phyloP scores from a whole-genome alignment of 345 rosid species.

The Mallotus nudiflorus region DNA sequence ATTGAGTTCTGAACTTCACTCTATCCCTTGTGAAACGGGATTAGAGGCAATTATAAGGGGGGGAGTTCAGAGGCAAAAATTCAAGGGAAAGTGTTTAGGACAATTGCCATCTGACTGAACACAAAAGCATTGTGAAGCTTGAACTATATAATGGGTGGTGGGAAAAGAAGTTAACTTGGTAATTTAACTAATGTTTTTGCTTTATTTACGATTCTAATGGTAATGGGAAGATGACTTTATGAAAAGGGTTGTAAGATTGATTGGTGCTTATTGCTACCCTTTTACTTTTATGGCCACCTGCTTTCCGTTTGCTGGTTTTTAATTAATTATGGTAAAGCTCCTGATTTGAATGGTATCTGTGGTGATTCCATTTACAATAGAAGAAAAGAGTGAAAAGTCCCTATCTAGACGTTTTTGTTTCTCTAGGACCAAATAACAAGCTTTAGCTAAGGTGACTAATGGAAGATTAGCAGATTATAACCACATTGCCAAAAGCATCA shows the following conservation, averaged over 20 bases:
- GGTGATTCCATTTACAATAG: not conserved
- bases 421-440: not conserved
- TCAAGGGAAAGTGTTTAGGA: not conserved
- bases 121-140: conserved; percentile 16
- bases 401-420: not conserved
- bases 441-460: not conserved
- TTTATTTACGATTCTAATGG: too few species aligned
- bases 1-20: not conserved
- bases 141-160: conserved; percentile 30
- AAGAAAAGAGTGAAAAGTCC: not conserved
- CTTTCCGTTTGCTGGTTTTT: conserved; percentile 11
- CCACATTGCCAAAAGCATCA: not conserved
- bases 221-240: conserved; percentile 19
- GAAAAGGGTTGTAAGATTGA: conserved; percentile 31
- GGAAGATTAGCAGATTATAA: too few species aligned
- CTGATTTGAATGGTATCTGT: not conserved
- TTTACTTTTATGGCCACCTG: conserved; percentile 8
- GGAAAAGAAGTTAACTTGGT: conserved; percentile 17
- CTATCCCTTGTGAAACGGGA: not conserved
- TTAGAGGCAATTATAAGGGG: not conserved
- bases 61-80: conserved; percentile 20
- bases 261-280: conserved; percentile 17
- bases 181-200: conserved; percentile 16
- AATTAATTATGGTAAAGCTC: too few species aligned
- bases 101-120: conserved; percentile 36